These are phyloP conservation scores for Bryopsis sp. DNA, from an alignment of 139 green algal species.

Conservation along the genomic window DNA sequence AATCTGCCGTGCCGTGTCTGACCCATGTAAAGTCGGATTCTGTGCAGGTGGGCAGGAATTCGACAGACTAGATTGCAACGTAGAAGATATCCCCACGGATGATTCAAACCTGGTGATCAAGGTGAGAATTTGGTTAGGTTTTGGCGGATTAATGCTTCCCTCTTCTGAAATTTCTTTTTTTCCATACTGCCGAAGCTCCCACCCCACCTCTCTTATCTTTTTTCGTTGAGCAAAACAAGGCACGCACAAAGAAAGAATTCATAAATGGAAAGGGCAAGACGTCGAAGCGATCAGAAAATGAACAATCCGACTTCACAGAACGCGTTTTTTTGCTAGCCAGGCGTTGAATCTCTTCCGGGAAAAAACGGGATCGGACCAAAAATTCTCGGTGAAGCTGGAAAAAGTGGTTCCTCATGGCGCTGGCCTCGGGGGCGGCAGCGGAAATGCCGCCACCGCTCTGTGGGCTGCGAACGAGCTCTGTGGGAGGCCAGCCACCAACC, in stretches of 20 bases:
- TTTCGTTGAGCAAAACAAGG: no score
- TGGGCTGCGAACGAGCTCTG: constrained; percentile 91
- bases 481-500: constrained; percentile 59
- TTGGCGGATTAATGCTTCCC: no score
- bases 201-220: no score
- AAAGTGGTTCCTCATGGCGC: constrained; percentile 91
- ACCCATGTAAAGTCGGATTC: no score
- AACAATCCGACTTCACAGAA: no score
- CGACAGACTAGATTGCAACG: constrained; percentile 73
- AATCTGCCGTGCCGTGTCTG: no score
- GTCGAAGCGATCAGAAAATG: no score
- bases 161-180: no score
- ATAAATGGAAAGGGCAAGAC: no score
- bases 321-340: no score
- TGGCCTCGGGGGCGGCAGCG: constrained; percentile 88
- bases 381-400: constrained; percentile 74
- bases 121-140: no score
- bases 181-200: no score
- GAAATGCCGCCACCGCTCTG: constrained; percentile 92
- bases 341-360: constrained; percentile 74
- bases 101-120: constrained; percentile 89
- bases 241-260: constrained; percentile 39
- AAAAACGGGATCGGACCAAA: constrained; percentile 60
- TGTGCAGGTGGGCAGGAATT: constrained; percentile 24
- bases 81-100: constrained; percentile 80